Conservation (phyloP, 768 basidiomycete genomes). For the Lentinula boryana region DNA sequence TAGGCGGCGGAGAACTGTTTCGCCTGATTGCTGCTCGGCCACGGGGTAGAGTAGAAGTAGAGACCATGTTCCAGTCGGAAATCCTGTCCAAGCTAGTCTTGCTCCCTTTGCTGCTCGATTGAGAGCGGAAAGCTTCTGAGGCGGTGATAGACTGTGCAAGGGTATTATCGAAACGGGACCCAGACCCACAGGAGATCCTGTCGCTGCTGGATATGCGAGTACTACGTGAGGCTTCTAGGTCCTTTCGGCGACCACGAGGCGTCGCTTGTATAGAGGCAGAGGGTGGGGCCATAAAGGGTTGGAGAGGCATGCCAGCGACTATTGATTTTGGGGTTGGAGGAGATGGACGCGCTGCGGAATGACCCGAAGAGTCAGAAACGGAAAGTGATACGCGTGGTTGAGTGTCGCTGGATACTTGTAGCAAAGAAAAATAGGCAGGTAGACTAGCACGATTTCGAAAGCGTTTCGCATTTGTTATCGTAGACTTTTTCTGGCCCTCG, state of each 20-base stretch:
- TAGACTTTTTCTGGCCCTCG: slow-evolving; percentile 7
- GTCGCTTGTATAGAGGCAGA: slow-evolving; percentile 31
- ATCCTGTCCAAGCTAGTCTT: slow-evolving; percentile 33
- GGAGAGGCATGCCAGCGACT: slow-evolving; percentile 23
- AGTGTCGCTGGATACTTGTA: slow-evolving; percentile 42
- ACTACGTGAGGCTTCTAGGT: slow-evolving; percentile 22
- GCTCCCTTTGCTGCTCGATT: slow-evolving; percentile 13
- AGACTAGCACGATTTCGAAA: slow-evolving; percentile 67
- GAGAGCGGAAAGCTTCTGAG: slow-evolving; percentile 8
- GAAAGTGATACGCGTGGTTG: slow-evolving; percentile 29
- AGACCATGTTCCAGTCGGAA: slow-evolving; percentile 34
- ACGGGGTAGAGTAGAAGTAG: slow-evolving; percentile 32
- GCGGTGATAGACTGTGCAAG: slow-evolving; percentile 1
- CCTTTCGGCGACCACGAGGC: slow-evolving; percentile 48
- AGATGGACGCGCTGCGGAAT: slow-evolving; percentile 43
- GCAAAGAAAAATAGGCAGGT: slow-evolving; percentile 70
- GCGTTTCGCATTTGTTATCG: slow-evolving; percentile 35
- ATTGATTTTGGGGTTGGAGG: slow-evolving; percentile 57
- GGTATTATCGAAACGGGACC: slow-evolving; percentile 25
- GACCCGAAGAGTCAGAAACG: slow-evolving; percentile 38
- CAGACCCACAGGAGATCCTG: slow-evolving; percentile 35
- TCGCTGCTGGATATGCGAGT: slow-evolving; percentile 26
- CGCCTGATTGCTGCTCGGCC: slow-evolving; percentile 37
- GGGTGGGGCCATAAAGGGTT: slow-evolving; percentile 15
- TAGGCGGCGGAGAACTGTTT: slow-evolving; percentile 50